A percentile compares a stretch with the other conserved stretches of the same genome.
Evolutionary conservation across 139 green algal genomes (phyloP).

Genomic region (Chlorella ohadii): DNA sequence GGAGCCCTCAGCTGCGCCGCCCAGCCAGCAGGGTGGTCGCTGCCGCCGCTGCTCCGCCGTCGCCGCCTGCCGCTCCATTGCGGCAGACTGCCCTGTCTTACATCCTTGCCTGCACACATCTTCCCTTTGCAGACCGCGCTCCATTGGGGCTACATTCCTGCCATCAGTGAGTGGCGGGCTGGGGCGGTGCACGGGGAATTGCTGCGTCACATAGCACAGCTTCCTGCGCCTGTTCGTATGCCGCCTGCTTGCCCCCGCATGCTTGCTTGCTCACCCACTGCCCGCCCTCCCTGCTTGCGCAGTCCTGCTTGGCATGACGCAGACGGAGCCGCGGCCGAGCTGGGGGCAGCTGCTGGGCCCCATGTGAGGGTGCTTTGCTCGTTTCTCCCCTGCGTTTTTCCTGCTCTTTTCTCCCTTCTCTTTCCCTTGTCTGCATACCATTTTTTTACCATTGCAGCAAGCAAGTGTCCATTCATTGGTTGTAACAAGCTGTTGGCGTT

Average conservation of each 20-base stretch:
- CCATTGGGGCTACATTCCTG: conserved; percentile 64
- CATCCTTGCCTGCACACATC: background rate
- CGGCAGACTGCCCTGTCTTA: too few species aligned
- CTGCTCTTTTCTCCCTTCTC: too few species aligned
- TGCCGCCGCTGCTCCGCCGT: background rate
- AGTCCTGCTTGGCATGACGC: conserved; percentile 66
- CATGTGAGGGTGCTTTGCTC: conserved; percentile 43
- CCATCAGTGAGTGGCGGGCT: too few species aligned
- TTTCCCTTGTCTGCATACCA: background rate
- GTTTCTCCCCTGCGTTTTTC: background rate
- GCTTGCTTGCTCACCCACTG: too few species aligned
- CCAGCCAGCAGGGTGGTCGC: background rate
- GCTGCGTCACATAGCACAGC: too few species aligned
- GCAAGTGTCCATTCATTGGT: background rate
- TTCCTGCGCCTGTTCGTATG: too few species aligned
- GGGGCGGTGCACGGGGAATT: too few species aligned
- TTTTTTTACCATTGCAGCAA: background rate
- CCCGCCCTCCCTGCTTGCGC: too few species aligned
- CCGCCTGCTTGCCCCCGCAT: too few species aligned
- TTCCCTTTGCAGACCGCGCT: conserved; percentile 8
- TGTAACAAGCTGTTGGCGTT: background rate
- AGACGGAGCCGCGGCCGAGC: conserved; percentile 65
- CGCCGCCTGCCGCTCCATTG: background rate
- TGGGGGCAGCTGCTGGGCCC: conserved; percentile 66
- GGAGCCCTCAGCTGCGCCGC: background rate